Base-by-base conservation (phyloP, 192 early-diverging fungal genomes). In the Backusella luteola region DNA sequence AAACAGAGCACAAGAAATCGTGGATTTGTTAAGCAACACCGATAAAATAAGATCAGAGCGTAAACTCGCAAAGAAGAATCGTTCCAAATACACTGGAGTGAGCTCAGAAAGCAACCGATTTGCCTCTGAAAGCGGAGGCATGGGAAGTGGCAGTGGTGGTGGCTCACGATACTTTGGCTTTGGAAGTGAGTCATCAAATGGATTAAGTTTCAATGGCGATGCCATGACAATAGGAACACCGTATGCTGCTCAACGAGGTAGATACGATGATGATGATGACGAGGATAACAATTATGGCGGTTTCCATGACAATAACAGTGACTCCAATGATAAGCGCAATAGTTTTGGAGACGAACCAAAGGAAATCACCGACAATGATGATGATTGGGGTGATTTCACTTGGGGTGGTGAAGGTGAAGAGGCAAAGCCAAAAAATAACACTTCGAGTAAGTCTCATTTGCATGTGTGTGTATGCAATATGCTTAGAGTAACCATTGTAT, bases 1-100 rank as follows among this genome's bases (percentile, higher is more conserved):
- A 34, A 91, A 94, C 76, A 87, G 97, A 14, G 94, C 97, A 15
- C 96, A 95, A 76, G 96, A 98, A 84, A 86, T 99, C 46, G 83
- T 91, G 1, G 97, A 96, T 6, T 85, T 98, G 63, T 79, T 98
- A n/a, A 88, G 89, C 42, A 89, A 93, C 80, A 91, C 89, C 67
- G 90, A 96, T 38, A 89, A 86, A 29, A 90, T 99, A 77, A 91
- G 92, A 44, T 85, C 86, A 15, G 97, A 99, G 80, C 89, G 97
- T 15, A 90, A 91, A 74, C 96, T 94, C 74, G 96, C 97, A 34
- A 93, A 92, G 79, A 90, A 91, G 34, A 99, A 95, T 80, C 90
- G 93, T 35, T 84, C 89, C 81, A 99, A 99, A 84, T 99, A 95
- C 77, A 90, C 85, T 6, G 94, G 94, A 19, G 93, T 93, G 17